A percentile compares a stretch with the other conserved stretches of the same genome.
Evolutionary conservation across 345 rosid species (phyloP).

Genomic region (Rhizophora mangle): DNA sequence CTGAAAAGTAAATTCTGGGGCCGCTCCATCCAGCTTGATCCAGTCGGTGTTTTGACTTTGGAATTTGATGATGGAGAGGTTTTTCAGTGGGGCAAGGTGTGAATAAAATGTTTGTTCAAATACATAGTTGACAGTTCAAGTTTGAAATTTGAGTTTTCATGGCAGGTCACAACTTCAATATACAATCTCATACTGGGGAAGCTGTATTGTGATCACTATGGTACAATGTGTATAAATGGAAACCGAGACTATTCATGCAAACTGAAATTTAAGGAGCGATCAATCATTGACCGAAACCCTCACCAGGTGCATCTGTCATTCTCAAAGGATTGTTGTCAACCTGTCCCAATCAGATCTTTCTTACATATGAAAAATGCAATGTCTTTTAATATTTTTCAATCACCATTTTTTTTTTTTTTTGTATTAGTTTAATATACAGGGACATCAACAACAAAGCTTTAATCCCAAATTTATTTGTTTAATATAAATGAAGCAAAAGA

Average conservation of each 20-base stretch:
- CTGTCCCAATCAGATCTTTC: neutral
- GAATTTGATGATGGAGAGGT: conserved; percentile 93
- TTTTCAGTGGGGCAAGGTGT: conserved; percentile 93
- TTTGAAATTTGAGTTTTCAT: conserved; percentile 12
- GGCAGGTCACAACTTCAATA: conserved; percentile 95
- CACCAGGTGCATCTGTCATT: conserved; percentile 65
- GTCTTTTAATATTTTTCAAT: neutral
- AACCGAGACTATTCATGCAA: conserved; percentile 73
- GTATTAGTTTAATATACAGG: too few relatives aligned
- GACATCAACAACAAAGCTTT: too few relatives aligned
- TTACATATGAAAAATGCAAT: neutral
- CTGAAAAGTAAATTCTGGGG: conserved; percentile 99
- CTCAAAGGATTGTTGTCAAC: neutral
- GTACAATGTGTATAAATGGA: conserved; percentile 88
- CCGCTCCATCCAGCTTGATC: conserved; percentile 96
- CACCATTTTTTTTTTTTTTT: too few relatives aligned
- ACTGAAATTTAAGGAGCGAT: conserved; percentile 96
- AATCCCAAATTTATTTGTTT: too few relatives aligned
- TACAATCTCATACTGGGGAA: conserved; percentile 97
- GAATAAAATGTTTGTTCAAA: neutral
- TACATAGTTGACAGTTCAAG: neutral
- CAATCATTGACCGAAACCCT: conserved; percentile 92
- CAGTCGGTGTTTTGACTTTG: conserved; percentile 81
- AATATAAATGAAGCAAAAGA: too few relatives aligned
- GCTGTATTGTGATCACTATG: conserved; percentile 92